Percentiles rank a stretch among this genome's conserved stretches.
phyloP scores from a whole-genome alignment of 2,329 filamentous ascomycete species.

The Pyrenochaeta sp. region DNA sequence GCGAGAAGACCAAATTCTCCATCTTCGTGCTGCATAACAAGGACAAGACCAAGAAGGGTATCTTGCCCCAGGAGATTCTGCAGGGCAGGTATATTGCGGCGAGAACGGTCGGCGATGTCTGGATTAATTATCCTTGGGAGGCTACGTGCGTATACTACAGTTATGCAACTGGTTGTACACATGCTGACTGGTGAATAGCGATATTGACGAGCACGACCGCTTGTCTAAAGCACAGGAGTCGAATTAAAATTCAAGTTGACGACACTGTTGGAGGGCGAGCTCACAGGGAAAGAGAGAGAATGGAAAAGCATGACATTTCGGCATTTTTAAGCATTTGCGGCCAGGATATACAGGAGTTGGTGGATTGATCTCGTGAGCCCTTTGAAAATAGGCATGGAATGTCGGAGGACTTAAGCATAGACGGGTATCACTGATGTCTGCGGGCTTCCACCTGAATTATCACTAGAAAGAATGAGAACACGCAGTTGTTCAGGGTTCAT shows the following conservation, averaged over 20 bases:
- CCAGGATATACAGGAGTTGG: slow-evolving; percentile 9
- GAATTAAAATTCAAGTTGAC: slow-evolving; percentile 8
- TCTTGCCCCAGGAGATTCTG: slow-evolving; percentile 80
- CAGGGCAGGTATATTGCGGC: slow-evolving; percentile 82
- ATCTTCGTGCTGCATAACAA: slow-evolving; percentile 99
- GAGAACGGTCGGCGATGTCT: slow-evolving; percentile 88
- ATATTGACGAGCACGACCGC: slow-evolving; percentile 91
- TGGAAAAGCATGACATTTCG: slow-evolving; percentile 4
- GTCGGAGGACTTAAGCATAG: background rate
- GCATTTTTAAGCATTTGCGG: slow-evolving; percentile 7
- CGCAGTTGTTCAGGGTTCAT: slow-evolving; percentile 12
- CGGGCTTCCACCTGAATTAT: background rate
- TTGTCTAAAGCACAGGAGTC: slow-evolving; percentile 62
- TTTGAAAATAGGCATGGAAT: background rate
- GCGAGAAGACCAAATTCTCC: slow-evolving; percentile 83
- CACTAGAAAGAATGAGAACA: background rate
- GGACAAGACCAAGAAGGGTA: slow-evolving; percentile 94
- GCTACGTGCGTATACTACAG: slow-evolving; percentile 65
- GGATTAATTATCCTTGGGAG: slow-evolving; percentile 99
- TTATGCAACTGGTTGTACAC: background rate
- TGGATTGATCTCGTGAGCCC: background rate
- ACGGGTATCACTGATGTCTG: background rate
- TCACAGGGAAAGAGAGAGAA: background rate
- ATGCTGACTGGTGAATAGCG: slow-evolving; percentile 53
- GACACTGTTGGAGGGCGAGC: background rate